Conservation (phyloP, 768 basidiomycete species). For the Calocybe gangraenosa region DNA sequence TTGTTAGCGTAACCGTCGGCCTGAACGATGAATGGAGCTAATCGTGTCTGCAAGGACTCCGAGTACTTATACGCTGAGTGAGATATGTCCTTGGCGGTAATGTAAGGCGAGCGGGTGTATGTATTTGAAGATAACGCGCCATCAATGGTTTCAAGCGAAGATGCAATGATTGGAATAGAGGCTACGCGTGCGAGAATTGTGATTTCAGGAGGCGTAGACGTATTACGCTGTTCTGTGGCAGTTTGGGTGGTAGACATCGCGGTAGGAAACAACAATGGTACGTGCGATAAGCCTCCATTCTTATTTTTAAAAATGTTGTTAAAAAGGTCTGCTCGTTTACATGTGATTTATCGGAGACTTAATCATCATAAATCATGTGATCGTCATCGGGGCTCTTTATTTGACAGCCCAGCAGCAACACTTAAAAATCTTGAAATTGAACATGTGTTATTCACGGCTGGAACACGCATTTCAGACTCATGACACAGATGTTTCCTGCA, state of each 20-base stretch:
- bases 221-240: slow-evolving; percentile 11
- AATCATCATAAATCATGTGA: no score
- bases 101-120: slow-evolving; percentile 62
- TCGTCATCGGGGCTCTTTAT: no score
- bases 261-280: slow-evolving; percentile 8
- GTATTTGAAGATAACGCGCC: slow-evolving; percentile 53
- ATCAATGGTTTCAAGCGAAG: slow-evolving; percentile 57
- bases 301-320: slow-evolving; percentile 3
- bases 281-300: slow-evolving; percentile 11
- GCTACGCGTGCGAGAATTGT: slow-evolving; percentile 60
- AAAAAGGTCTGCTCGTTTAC: not conserved
- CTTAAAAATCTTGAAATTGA: no score
- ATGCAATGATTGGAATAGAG: slow-evolving; percentile 72
- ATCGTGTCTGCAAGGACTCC: slow-evolving; percentile 58
- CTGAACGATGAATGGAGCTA: slow-evolving; percentile 62
- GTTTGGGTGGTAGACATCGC: slow-evolving; percentile 24
- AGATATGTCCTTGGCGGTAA: slow-evolving; percentile 59
- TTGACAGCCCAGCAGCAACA: no score
- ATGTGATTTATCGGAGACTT: slow-evolving; percentile 8
- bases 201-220: slow-evolving; percentile 43
- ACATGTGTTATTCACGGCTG: no score
- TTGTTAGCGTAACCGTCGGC: slow-evolving; percentile 70
- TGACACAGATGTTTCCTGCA: no score
- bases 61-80: slow-evolving; percentile 56
- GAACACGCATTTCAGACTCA: no score